Evolutionary conservation across 768 basidiomycete species (phyloP).

Genomic region (Strobilomyces confusus): DNA sequence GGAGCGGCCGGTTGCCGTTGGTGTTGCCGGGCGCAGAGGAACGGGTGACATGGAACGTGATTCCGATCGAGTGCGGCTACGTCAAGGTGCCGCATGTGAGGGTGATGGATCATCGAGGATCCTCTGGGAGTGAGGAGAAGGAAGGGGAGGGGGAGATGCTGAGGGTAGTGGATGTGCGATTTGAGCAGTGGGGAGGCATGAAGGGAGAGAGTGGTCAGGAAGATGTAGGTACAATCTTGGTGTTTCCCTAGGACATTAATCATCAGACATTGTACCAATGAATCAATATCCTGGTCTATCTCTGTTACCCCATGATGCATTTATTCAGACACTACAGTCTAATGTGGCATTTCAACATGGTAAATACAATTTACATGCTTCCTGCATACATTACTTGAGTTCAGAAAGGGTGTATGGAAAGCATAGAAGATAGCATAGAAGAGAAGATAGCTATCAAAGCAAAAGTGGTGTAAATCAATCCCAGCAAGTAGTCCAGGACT

Average conservation of each 20-base stretch:
- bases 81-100: constrained; percentile 58
- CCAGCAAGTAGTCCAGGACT: too few species aligned
- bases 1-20: constrained; percentile 61
- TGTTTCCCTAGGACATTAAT: constrained; percentile 11
- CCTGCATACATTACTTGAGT: too few species aligned
- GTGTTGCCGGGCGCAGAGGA: constrained; percentile 74
- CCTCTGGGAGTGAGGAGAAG: constrained; percentile 27
- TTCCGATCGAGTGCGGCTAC: constrained; percentile 73
- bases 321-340: too few species aligned
- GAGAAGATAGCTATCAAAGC: too few species aligned
- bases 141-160: constrained; percentile 45
- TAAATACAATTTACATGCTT: too few species aligned
- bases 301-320: too few species aligned
- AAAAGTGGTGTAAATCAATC: too few species aligned
- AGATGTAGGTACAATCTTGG: constrained; percentile 9
- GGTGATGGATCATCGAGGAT: constrained; percentile 50
- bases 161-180: constrained; percentile 50
- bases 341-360: too few species aligned
- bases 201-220: background rate
- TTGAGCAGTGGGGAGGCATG: constrained; percentile 30
- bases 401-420: too few species aligned
- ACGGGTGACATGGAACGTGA: constrained; percentile 58
- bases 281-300: too few species aligned
- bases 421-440: too few species aligned
- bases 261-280: too few species aligned